Evolutionary conservation across 345 rosid genomes (phyloP).

Genomic region (Syzygium jambos): DNA sequence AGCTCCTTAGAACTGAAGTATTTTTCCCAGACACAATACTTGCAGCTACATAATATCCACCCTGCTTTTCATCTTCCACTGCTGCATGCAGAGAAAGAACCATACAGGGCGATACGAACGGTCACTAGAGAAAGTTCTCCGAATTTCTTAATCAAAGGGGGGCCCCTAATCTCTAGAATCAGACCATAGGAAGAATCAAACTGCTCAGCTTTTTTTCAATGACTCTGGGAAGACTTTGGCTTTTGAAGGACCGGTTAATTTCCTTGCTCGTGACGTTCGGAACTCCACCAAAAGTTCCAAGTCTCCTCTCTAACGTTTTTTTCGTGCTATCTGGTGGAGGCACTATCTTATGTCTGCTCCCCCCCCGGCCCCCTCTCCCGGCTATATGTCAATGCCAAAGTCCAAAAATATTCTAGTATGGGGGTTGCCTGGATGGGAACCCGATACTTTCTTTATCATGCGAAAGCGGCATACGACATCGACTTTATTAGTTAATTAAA

Average conservation of each 20-base stretch:
- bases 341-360: no score
- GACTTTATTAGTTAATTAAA: background rate
- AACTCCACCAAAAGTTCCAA: background rate
- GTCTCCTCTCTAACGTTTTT: background rate
- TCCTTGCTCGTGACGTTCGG: background rate
- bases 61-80: no score
- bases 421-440: background rate
- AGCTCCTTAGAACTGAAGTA: background rate
- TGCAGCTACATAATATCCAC: no score
- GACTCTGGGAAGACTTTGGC: background rate
- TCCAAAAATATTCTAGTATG: background rate
- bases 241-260: background rate
- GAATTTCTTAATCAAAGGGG: background rate
- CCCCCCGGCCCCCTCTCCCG: no score
- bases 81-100: background rate
- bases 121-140: background rate
- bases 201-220: background rate
- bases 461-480: background rate
- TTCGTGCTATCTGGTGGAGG: background rate
- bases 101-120: background rate
- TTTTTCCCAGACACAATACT: background rate
- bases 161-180: background rate
- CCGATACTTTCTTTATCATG: background rate
- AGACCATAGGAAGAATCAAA: background rate
- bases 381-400: background rate